A percentile compares a stretch with the other conserved stretches of the same genome.
Evolutionary conservation across 352 stramenopile species (phyloP).

Genomic region (Pythium vanterpoolii): DNA sequence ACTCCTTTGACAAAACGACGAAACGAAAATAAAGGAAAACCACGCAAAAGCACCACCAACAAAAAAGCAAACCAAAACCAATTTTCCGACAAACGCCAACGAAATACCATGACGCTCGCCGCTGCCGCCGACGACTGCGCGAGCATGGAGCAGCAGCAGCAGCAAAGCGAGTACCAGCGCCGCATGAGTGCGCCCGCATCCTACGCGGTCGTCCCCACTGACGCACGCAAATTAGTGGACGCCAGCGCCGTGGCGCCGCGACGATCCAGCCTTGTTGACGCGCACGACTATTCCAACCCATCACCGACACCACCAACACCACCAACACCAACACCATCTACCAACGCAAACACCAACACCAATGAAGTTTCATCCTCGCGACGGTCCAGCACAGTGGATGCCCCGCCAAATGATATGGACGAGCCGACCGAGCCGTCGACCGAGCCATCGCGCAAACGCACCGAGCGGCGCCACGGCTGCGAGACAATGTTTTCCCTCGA

Average conservation of each 20-base stretch:
- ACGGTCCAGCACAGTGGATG: background rate
- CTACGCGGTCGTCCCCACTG: background rate
- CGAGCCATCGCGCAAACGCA: slow-evolving; percentile 16
- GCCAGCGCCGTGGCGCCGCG: background rate
- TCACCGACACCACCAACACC: too few species aligned
- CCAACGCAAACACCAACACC: background rate
- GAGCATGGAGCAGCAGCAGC: slow-evolving; percentile 2
- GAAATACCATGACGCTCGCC: background rate
- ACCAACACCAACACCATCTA: background rate
- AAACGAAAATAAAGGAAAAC: background rate
- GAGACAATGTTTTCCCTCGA: slow-evolving; percentile 26
- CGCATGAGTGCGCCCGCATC: slow-evolving; percentile 9
- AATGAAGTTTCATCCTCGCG: background rate
- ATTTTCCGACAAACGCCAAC: background rate
- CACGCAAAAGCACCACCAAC: background rate
- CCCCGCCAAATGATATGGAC: background rate
- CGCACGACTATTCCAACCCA: slow-evolving; percentile 3
- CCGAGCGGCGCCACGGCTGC: slow-evolving; percentile 16
- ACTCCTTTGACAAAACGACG: background rate
- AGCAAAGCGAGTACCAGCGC: background rate
- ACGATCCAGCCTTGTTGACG: slow-evolving; percentile 2
- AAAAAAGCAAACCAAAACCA: background rate
- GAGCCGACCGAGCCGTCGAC: background rate
- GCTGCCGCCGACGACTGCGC: background rate
- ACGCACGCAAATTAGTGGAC: too few species aligned